These are phyloP conservation scores for Ulvella scutata DNA, from an alignment of 139 green algal species.

Conservation along the genomic window DNA sequence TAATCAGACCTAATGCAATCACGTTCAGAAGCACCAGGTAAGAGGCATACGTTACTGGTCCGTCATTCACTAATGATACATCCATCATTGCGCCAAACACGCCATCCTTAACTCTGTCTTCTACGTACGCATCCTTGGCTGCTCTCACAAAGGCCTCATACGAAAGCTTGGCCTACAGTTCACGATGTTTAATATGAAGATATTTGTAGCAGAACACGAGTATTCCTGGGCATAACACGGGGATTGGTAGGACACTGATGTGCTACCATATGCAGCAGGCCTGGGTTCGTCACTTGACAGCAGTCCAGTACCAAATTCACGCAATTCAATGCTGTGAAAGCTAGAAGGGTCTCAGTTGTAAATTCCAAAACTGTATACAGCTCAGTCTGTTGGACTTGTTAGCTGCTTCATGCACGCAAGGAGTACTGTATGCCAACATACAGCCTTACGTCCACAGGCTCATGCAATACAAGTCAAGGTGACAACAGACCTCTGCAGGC, in stretches of 20 bases:
- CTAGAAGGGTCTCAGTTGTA: too few relatives aligned
- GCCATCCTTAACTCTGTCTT: conserved; percentile 20
- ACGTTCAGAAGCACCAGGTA: too few relatives aligned
- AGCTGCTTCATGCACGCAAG: background rate
- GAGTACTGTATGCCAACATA: background rate
- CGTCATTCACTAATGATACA: conserved; percentile 20
- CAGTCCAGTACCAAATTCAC: too few relatives aligned
- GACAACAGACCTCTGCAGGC: background rate
- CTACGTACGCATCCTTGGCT: conserved; percentile 9
- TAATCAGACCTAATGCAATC: too few relatives aligned
- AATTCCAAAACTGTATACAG: background rate
- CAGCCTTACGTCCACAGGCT: background rate
- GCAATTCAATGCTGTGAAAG: too few relatives aligned
- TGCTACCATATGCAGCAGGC: too few relatives aligned
- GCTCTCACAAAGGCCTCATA: conserved; percentile 14
- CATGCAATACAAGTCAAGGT: too few relatives aligned
- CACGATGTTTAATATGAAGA: background rate
- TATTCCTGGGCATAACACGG: too few relatives aligned
- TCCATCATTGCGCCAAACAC: conserved; percentile 29
- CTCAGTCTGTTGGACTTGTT: background rate
- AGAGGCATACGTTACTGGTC: conserved; percentile 21
- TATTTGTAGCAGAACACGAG: background rate
- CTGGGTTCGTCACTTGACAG: too few relatives aligned
- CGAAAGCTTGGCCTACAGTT: conserved; percentile 5
- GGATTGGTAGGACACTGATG: too few relatives aligned